Percentiles rank a stretch among this genome's conserved stretches.
Evolutionary conservation across 306 rosid genomes (phyloP).

Genomic region (Cucumis melo): DNA sequence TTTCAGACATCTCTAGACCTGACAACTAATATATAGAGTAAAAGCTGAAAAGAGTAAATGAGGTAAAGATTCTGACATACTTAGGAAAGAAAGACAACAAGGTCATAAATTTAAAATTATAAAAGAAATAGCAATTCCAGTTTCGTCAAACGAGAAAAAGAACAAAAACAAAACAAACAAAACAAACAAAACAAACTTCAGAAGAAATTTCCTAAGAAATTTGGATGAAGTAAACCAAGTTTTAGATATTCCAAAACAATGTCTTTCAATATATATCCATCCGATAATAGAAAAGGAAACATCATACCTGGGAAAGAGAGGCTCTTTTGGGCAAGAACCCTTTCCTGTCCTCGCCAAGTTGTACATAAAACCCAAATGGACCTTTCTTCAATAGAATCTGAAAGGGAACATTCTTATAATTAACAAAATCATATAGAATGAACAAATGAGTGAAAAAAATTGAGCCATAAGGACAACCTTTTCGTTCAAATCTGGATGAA

Average conservation of each 20-base stretch:
- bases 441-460: conserved; percentile 8
- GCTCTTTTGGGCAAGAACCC: conserved; percentile 64
- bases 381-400: conserved; percentile 85
- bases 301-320: conserved; percentile 64
- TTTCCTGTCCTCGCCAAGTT: conserved; percentile 89
- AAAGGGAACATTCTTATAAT: not conserved
- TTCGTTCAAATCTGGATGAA: conserved; percentile 47
- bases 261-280: not conserved
- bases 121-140: not conserved
- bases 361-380: conserved; percentile 82
- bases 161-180: not conserved
- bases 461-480: conserved; percentile 34
- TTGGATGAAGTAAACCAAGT: not conserved
- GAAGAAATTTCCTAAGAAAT: not conserved
- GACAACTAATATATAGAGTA: not conserved
- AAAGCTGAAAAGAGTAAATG: not conserved
- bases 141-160: not conserved
- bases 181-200: too few species aligned
- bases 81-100: not conserved
- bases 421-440: conserved; percentile 4
- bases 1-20: not conserved
- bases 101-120: not conserved
- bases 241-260: not conserved
- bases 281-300: not conserved
- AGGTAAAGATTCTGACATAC: not conserved